These are phyloP conservation scores for Pseudoscleropodium purum DNA, from an alignment of 225 moss, liverwort and hornwort genomes.

Conservation along the genomic window DNA sequence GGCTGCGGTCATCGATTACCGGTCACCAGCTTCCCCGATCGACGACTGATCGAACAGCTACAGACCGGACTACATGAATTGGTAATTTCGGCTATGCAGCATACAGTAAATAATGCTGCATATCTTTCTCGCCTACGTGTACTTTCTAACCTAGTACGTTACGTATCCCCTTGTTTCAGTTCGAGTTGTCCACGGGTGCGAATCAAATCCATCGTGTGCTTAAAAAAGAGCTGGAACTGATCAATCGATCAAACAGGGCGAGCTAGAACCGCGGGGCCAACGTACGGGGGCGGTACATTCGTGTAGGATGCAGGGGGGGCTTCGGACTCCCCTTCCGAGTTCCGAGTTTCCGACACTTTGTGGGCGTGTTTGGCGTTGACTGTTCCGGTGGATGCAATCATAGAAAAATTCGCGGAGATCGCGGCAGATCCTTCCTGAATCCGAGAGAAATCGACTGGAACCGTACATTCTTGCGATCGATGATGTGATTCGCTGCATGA, in stretches of 20 bases:
- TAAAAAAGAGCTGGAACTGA: neutral
- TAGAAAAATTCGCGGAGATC: neutral
- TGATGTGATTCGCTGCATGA: neutral
- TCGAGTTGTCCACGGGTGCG: neutral
- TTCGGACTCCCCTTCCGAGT: neutral
- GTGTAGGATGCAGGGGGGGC: neutral
- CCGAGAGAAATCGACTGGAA: neutral
- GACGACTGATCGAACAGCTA: neutral
- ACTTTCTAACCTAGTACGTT: neutral
- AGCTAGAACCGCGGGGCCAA: too few species aligned
- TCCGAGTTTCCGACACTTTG: neutral
- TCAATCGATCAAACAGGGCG: neutral
- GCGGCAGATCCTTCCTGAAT: neutral
- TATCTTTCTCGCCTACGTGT: neutral
- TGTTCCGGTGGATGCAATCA: neutral
- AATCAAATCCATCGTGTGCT: too few species aligned
- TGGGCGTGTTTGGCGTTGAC: neutral
- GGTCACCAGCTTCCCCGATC: neutral
- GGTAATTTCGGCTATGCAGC: neutral
- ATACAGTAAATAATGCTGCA: neutral
- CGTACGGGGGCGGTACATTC: neutral
- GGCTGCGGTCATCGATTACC: neutral
- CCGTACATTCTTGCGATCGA: neutral
- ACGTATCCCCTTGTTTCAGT: neutral
- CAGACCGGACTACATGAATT: neutral